A percentile compares a stretch with the other conserved stretches of the same genome.
Evolutionary conservation across 805 yeast genomes (phyloP).

Genomic region (Suhomyces xylopsoci): DNA sequence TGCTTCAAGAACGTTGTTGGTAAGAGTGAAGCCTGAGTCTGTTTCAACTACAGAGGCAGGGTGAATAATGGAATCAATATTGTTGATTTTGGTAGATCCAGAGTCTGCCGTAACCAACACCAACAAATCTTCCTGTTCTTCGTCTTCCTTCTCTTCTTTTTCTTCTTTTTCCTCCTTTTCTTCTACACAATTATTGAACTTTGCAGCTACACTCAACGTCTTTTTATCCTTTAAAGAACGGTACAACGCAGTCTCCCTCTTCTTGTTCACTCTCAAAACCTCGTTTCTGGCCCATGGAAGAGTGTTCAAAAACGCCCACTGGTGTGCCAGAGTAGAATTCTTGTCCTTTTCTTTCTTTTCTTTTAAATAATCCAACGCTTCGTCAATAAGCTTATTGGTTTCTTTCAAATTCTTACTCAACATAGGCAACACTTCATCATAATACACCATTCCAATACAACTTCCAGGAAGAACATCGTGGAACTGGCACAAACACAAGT

Average conservation of each 20-base stretch:
- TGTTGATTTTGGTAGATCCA: conserved; percentile 17
- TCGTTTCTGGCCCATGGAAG: conserved; percentile 62
- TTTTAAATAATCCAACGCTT: conserved; percentile 36
- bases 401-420: conserved; percentile 53
- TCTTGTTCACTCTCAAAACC: conserved; percentile 39
- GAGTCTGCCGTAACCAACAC: conserved; percentile 19
- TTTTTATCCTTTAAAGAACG: conserved; percentile 5
- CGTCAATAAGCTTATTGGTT: conserved; percentile 50
- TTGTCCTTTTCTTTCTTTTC: not conserved
- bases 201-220: not conserved
- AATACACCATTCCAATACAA: conserved; percentile 85
- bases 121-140: conserved; percentile 3
- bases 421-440: conserved; percentile 81
- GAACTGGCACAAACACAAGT: conserved; percentile 85
- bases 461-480: conserved; percentile 99
- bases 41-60: conserved; percentile 49
- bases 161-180: not conserved
- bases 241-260: conserved; percentile 19
- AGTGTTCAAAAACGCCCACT: conserved; percentile 44
- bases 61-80: conserved; percentile 21
- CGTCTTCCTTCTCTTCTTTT: not conserved
- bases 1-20: conserved; percentile 62
- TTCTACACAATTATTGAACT: not conserved
- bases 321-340: conserved; percentile 2
- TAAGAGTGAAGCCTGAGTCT: conserved; percentile 47